Conservation (phyloP, 1,284 basidiomycete genomes). For the Malassezia dermatis region DNA sequence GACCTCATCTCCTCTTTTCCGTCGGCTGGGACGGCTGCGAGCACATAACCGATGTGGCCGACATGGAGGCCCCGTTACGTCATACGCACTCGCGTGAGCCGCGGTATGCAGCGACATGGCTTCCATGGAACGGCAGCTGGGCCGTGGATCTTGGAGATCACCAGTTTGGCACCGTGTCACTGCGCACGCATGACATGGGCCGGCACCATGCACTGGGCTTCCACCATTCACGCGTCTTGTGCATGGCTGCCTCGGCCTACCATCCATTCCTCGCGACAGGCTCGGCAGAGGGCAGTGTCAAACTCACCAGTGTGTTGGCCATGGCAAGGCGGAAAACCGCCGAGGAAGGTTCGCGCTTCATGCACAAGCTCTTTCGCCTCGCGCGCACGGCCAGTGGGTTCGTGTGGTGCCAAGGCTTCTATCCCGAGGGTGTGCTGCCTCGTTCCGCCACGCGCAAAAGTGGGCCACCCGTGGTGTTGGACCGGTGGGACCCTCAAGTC, state of each 20-base stretch:
- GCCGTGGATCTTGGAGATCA: slow-evolving; percentile 13
- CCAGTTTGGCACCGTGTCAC: slow-evolving; percentile 11
- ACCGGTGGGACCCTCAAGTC: slow-evolving; percentile 12
- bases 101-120: slow-evolving; percentile 12
- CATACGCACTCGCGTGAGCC: slow-evolving; percentile 13
- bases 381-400: not conserved
- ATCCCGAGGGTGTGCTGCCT: slow-evolving; percentile 13
- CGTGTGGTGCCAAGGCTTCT: slow-evolving; percentile 1
- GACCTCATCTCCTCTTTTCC: slow-evolving; percentile 6
- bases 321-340: slow-evolving; percentile 9
- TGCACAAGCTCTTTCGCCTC: slow-evolving; percentile 16
- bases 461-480: not conserved
- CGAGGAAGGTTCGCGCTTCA: slow-evolving; percentile 8
- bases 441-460: not conserved
- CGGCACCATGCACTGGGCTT: slow-evolving; percentile 15
- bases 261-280: slow-evolving; percentile 15
- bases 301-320: slow-evolving; percentile 9
- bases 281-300: slow-evolving; percentile 13
- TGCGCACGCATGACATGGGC: slow-evolving; percentile 8
- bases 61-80: not conserved
- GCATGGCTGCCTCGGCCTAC: slow-evolving; percentile 4
- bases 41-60: not conserved
- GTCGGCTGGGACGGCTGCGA: slow-evolving; percentile 15
- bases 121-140: slow-evolving; percentile 10
- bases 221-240: slow-evolving; percentile 11